Base-by-base conservation (phyloP, 495 filamentous ascomycete genomes). In the Penicillium manginii region DNA sequence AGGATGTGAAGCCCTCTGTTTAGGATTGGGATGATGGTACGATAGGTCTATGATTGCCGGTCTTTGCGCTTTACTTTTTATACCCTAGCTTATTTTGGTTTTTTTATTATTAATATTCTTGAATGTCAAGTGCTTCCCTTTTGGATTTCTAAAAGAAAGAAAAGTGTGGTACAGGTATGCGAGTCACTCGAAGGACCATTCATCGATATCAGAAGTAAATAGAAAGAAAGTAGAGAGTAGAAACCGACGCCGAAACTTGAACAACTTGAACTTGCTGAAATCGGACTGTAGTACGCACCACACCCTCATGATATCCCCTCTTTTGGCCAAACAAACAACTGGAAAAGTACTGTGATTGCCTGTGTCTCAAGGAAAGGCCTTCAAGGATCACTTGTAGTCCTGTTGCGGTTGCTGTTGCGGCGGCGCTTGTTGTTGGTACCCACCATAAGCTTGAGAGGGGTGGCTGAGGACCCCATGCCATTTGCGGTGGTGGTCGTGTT, bases 401-500 rank as follows among this genome's bases (percentile, higher is more conserved):
- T 54, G 22, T 4, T 50, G 40, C 19, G 53, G 59, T 10, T 19
- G 52, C 11, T 43, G 39, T 19, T 52, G 55, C 35, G 60, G 50
- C 6, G 55, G 57, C 18, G 43, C 51, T 18, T 39, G 29, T 33
- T 47, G 51, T 32, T 46, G 26, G 15, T 33, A 18, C 14, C 47
- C 64, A 10, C 64, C 65, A 32, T 70, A 57, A 11, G 64, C 69
- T 39, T 63, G 60, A 32, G 68, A n/a, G 67, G 9, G 65, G 68
- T 21, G 60, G 59, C 33, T 59, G 67, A 21, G 50, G 57, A 35
- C 14, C 56, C 49, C 32, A 47, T 50, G 66, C 53, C 52, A 66
- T 58, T 12, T 67, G 62, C 19, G 63, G 62, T 0, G 77, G 77
- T 15, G 77, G 75, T 19, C 72, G 54, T 12, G 77, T 79, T 0